These are phyloP conservation scores for Cajanus cajan DNA, from an alignment of 306 rosid species.

Conservation along the genomic window DNA sequence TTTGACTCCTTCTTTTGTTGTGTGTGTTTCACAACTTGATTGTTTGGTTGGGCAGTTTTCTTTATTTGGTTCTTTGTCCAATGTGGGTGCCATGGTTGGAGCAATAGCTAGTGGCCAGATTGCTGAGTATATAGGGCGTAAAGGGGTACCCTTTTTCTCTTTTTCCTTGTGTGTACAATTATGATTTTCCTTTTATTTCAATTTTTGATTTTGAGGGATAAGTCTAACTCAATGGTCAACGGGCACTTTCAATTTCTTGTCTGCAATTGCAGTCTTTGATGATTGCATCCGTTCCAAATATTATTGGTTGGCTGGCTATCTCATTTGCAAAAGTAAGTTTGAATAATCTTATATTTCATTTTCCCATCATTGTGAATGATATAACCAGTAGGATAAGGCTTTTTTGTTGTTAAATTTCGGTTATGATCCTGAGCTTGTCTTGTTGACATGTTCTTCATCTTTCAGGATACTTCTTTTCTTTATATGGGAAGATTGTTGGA, in stretches of 20 bases:
- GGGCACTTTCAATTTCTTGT: constrained; percentile 27
- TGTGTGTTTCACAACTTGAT: constrained; percentile 16
- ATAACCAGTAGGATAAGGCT: background rate
- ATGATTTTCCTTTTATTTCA: background rate
- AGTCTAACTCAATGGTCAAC: constrained; percentile 14
- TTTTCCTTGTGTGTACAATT: background rate
- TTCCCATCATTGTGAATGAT: background rate
- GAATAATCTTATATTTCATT: background rate
- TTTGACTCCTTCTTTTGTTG: background rate
- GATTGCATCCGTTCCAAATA: constrained; percentile 90
- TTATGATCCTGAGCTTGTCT: background rate
- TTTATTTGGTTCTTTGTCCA: constrained; percentile 85
- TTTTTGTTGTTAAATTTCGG: constrained; percentile 1
- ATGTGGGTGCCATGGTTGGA: constrained; percentile 98
- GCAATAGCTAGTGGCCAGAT: constrained; percentile 97
- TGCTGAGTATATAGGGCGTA: constrained; percentile 90
- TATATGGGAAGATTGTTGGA: constrained; percentile 97
- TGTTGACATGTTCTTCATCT: constrained; percentile 14
- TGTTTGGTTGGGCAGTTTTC: constrained; percentile 58
- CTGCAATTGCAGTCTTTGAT: constrained; percentile 70
- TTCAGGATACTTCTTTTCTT: constrained; percentile 88
- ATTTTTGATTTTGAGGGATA: constrained; percentile 25
- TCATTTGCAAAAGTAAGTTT: constrained; percentile 86
- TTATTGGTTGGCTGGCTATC: constrained; percentile 86
- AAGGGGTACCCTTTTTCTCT: constrained; percentile 63